Conservation (phyloP, 352 stramenopile genomes). For the Hyaloperonospora arabidopsidis region DNA sequence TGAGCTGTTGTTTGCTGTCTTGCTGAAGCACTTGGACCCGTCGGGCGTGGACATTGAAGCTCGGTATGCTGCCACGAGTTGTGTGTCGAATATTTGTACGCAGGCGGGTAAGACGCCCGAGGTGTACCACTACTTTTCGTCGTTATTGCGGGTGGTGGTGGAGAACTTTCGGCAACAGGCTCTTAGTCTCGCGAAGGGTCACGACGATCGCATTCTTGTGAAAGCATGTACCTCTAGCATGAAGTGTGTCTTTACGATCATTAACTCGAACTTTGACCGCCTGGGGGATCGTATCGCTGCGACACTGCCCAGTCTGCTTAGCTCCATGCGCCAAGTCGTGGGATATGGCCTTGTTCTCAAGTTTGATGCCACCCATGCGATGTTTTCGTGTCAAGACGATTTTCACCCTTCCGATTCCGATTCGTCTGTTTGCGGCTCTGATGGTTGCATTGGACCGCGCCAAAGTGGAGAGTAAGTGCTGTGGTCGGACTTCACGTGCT, state of each 20-base stretch:
- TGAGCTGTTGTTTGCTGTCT: slow-evolving; percentile 57
- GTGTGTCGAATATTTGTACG: slow-evolving; percentile 70
- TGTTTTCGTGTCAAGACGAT: slow-evolving; percentile 52
- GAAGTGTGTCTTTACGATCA: slow-evolving; percentile 82
- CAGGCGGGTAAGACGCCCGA: slow-evolving; percentile 62
- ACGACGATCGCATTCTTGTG: slow-evolving; percentile 71
- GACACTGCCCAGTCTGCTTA: slow-evolving; percentile 52
- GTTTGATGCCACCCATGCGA: slow-evolving; percentile 41
- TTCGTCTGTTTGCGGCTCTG: slow-evolving; percentile 62
- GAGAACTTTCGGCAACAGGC: slow-evolving; percentile 82
- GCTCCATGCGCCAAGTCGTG: slow-evolving; percentile 73
- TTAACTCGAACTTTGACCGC: slow-evolving; percentile 57
- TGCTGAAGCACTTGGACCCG: slow-evolving; percentile 68
- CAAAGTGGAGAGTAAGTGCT: slow-evolving; percentile 45
- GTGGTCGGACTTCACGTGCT: background rate
- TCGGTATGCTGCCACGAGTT: slow-evolving; percentile 79
- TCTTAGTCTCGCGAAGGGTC: slow-evolving; percentile 46
- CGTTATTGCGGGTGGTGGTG: slow-evolving; percentile 72
- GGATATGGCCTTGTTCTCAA: slow-evolving; percentile 56
- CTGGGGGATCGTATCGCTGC: slow-evolving; percentile 53
- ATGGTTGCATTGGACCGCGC: slow-evolving; percentile 29
- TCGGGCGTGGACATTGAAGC: slow-evolving; percentile 77
- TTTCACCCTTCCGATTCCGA: slow-evolving; percentile 60
- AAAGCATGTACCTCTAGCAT: slow-evolving; percentile 82
- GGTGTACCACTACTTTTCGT: slow-evolving; percentile 59